Percentiles rank a stretch among this genome's conserved stretches.
Evolutionary conservation across 2,329 filamentous ascomycete genomes (phyloP).

Genomic region (Polychaeton citri): DNA sequence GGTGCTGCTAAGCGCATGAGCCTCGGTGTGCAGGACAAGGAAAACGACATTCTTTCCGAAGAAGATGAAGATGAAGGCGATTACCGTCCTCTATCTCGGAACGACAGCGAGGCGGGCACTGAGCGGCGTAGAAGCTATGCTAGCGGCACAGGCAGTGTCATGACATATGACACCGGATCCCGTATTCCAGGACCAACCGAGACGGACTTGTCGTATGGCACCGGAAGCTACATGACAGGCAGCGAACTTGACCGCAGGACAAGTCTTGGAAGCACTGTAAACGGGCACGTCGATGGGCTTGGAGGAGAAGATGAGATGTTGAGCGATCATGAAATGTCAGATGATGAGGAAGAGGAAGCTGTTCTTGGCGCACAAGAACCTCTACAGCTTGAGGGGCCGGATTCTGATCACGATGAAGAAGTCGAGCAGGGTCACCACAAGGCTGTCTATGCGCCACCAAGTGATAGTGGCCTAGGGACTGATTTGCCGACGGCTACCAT

Average conservation of each 20-base stretch:
- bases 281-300: constrained; percentile 18
- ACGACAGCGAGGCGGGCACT: constrained; percentile 15
- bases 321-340: neutral
- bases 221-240: constrained; percentile 37
- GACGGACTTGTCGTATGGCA: constrained; percentile 33
- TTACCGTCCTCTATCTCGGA: constrained; percentile 8
- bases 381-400: constrained; percentile 2
- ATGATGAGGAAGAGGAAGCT: neutral
- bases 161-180: constrained; percentile 19
- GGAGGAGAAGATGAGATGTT: neutral
- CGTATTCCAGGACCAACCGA: constrained; percentile 11
- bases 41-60: constrained; percentile 33
- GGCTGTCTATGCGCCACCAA: constrained; percentile 19
- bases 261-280: constrained; percentile 27
- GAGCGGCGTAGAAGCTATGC: constrained; percentile 12
- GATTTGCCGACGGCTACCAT: constrained; percentile 21
- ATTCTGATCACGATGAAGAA: constrained; percentile 5
- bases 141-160: constrained; percentile 8
- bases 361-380: constrained; percentile 1
- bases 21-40: constrained; percentile 25
- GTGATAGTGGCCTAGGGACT: constrained; percentile 26
- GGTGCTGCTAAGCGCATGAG: constrained; percentile 16
- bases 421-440: constrained; percentile 3
- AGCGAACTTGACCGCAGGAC: constrained; percentile 33
- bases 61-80: constrained; percentile 26